Evolutionary conservation across 371 early-diverging fungal species (phyloP), one percentile per base, ranked within the genome.

Genomic region (Circinella minor): DNA sequence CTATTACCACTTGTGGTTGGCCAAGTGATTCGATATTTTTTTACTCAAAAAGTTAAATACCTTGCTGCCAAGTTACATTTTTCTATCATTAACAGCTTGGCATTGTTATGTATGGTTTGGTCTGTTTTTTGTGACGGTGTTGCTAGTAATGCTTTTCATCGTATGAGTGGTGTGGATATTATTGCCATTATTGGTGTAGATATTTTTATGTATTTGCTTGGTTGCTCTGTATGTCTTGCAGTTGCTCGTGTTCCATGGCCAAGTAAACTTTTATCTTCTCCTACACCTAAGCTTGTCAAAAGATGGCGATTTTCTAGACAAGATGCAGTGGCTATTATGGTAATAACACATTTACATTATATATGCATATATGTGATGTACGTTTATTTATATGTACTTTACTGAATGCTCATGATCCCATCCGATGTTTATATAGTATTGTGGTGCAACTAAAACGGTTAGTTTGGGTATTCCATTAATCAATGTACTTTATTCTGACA

Each of bases 391-490:
- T 43, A 11, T 27, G 27, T 27, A 27, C 27, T 27, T 27, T 27
- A 27, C 27, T 27, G 27, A 27, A 27, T 27, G 27, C 2, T 27
- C 27, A 27, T 27, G 27, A 27, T 27, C 27, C 2, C 27, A 27
- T 27, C 2, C 2, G 27, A 27, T 14, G 14, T 4, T 57, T 10
- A 64, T 20, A 34, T 67, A 83, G 84, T 85, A 85, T 76, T 91
- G 91, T 75, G 91, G 89, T n/a, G 89, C 91, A 0, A 91, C 91
- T 4, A 93, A 93, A 71, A 90, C 92, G 0, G 89, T 92, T 2
- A 90, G 92, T 0, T 85, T 92, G 85, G 93, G 93, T 39, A 88
- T 92, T 34, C 92, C 92, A 0, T 78, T 93, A 69, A 91, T 93
- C 81, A 90, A 90, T 69, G 88, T 92, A n/a, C 68, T 93, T 55